These are phyloP conservation scores for Penicillium dipodomyicola DNA, from an alignment of 495 filamentous ascomycete genomes.

Conservation along the genomic window DNA sequence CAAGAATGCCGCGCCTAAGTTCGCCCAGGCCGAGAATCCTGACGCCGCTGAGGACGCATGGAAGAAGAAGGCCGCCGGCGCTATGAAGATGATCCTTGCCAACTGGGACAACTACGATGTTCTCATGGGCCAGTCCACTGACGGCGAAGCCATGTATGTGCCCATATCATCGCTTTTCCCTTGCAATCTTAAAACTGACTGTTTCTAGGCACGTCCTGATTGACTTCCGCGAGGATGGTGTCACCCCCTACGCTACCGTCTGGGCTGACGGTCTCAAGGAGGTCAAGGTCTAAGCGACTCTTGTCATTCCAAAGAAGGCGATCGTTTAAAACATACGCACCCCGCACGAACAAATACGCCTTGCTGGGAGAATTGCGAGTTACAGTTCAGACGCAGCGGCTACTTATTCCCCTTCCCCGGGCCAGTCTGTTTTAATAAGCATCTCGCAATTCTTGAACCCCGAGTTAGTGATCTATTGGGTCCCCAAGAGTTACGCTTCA, in stretches of 20 bases:
- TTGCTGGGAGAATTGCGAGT: conserved; percentile 23
- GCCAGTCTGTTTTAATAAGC: conserved; percentile 22
- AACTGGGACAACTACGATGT: conserved; percentile 96
- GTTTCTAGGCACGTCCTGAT: conserved; percentile 77
- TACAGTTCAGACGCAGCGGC: conserved; percentile 19
- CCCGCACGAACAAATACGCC: conserved; percentile 32
- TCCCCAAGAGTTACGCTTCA: conserved; percentile 45
- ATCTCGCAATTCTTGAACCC: conserved; percentile 32
- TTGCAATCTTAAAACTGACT: conserved; percentile 19
- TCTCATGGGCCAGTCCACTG: conserved; percentile 86
- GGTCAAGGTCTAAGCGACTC: conserved; percentile 80
- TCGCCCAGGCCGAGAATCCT: too few relatives aligned
- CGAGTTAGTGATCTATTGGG: conserved; percentile 33
- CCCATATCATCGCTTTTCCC: neutral
- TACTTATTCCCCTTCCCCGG: conserved; percentile 15
- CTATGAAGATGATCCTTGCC: conserved; percentile 72
- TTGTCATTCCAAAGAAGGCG: conserved; percentile 7
- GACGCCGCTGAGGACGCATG: too few relatives aligned
- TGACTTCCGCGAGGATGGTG: conserved; percentile 95
- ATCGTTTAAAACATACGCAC: conserved; percentile 29
- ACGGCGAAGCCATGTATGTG: conserved; percentile 84
- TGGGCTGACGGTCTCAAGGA: conserved; percentile 94
- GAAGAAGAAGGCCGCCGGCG: conserved; percentile 67
- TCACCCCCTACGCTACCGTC: conserved; percentile 82
- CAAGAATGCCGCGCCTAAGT: neutral